Evolutionary conservation across 345 rosid species (phyloP).

Genomic region (Salix arbutifolia): DNA sequence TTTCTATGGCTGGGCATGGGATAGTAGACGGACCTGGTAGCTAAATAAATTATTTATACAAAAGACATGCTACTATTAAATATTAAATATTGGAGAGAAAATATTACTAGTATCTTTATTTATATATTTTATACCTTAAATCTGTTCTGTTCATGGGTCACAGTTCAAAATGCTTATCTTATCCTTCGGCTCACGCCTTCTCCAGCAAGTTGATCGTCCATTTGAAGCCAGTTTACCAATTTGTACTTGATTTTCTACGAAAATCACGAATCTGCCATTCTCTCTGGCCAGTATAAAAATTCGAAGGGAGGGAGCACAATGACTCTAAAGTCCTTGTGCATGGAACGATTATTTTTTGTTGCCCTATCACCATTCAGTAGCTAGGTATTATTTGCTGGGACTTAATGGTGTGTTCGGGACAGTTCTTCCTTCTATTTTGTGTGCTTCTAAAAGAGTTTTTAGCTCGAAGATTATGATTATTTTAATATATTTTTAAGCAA

Average conservation of each 20-base stretch:
- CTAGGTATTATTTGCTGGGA: too few species aligned
- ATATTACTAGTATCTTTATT: too few species aligned
- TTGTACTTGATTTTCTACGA: neutral
- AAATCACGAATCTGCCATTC: constrained; percentile 4
- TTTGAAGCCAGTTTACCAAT: neutral
- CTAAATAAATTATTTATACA: neutral
- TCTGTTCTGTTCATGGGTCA: neutral
- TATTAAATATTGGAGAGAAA: neutral
- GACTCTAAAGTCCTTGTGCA: neutral
- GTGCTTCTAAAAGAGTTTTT: too few species aligned
- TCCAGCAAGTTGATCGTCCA: constrained; percentile 21
- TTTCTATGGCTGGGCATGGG: neutral
- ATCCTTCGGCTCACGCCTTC: constrained; percentile 16
- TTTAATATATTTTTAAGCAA: too few species aligned
- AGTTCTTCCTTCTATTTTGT: too few species aligned
- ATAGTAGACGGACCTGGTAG: neutral
- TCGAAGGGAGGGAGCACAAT: neutral
- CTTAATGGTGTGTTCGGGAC: too few species aligned
- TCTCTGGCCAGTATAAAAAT: neutral
- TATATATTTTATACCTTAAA: neutral
- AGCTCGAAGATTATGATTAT: too few species aligned
- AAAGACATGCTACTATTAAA: too few species aligned
- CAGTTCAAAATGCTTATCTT: neutral
- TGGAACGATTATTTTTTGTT: neutral
- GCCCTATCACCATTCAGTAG: too few species aligned